Conservation (phyloP, 2,329 filamentous ascomycete species). For the Dothideomycetidae sp. region DNA sequence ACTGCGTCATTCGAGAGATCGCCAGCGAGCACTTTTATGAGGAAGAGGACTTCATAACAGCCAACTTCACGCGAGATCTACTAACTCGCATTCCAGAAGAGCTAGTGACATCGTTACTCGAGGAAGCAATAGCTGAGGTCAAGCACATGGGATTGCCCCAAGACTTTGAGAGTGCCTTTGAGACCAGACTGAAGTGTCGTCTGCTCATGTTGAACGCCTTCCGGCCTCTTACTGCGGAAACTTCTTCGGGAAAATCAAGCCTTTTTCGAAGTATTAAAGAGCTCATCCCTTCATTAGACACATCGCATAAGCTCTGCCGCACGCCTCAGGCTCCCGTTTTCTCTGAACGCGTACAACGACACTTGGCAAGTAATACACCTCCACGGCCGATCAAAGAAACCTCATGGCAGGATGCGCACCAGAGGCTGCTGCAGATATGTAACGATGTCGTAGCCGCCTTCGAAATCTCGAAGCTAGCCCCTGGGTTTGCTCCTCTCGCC, state of each 20-base stretch:
- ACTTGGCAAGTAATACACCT: slow-evolving; percentile 82
- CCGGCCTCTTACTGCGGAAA: slow-evolving; percentile 2
- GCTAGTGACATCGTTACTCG: slow-evolving; percentile 41
- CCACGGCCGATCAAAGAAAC: slow-evolving; percentile 77
- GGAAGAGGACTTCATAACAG: slow-evolving; percentile 94
- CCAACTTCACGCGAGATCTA: slow-evolving; percentile 71
- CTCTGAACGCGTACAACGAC: slow-evolving; percentile 79
- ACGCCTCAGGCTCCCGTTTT: slow-evolving; percentile 59
- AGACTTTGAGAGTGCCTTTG: slow-evolving; percentile 16
- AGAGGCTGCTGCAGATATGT: slow-evolving; percentile 55
- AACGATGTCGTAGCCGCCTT: slow-evolving; percentile 51
- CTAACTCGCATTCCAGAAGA: slow-evolving; percentile 48
- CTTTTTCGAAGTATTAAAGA: slow-evolving; percentile 15
- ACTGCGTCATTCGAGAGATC: slow-evolving; percentile 62
- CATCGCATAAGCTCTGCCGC: slow-evolving; percentile 36
- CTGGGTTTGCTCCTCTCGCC: slow-evolving; percentile 6
- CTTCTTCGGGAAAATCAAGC: slow-evolving; percentile 6
- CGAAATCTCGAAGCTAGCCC: slow-evolving; percentile 8
- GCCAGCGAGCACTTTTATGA: slow-evolving; percentile 83
- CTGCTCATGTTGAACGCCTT: slow-evolving; percentile 20
- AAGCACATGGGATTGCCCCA: slow-evolving; percentile 7
- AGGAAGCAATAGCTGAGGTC: slow-evolving; percentile 41
- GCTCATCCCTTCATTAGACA: slow-evolving; percentile 13
- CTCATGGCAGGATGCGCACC: slow-evolving; percentile 55
- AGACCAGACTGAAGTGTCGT: slow-evolving; percentile 49